These are phyloP conservation scores for Ciborinia camelliae DNA, from an alignment of 2,329 filamentous ascomycete genomes.

Conservation along the genomic window DNA sequence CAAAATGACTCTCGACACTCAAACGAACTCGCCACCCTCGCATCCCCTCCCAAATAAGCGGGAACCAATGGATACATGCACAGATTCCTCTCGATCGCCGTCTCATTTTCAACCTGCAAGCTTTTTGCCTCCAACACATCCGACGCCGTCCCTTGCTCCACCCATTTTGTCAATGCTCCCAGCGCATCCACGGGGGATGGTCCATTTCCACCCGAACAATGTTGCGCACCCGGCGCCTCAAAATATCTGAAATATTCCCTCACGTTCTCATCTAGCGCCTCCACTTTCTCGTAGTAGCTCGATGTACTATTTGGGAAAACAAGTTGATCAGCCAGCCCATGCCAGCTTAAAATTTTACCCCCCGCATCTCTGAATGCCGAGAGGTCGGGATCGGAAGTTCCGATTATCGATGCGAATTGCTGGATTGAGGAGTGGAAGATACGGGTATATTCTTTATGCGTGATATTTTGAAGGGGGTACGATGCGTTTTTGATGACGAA, in stretches of 20 bases:
- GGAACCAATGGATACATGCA: not conserved
- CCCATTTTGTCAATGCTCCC: conserved; percentile 34
- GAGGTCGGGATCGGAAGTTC: conserved; percentile 24
- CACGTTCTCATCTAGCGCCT: conserved; percentile 18
- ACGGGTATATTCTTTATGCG: not conserved
- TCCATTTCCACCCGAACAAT: conserved; percentile 36
- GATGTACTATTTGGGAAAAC: conserved; percentile 20
- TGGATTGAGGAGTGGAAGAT: conserved; percentile 13
- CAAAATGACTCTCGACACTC: conserved; percentile 1
- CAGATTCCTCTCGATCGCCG: not conserved
- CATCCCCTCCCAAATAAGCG: not conserved
- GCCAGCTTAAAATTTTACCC: conserved; percentile 25
- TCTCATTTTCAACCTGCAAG: not conserved
- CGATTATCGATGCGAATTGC: conserved; percentile 21
- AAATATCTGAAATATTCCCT: conserved; percentile 39
- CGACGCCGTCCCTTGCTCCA: conserved; percentile 37
- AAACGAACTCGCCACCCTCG: not conserved
- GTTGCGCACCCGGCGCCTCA: conserved; percentile 35
- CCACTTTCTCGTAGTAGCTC: conserved; percentile 33
- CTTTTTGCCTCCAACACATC: conserved; percentile 20
- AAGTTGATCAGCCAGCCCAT: conserved; percentile 23
- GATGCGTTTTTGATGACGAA: conserved; percentile 38
- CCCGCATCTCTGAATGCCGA: conserved; percentile 19
- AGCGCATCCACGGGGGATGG: conserved; percentile 29
- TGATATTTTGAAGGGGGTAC: conserved; percentile 22